phyloP scores from a whole-genome alignment of 805 yeast genomes.

The Myxozyma monticola region DNA sequence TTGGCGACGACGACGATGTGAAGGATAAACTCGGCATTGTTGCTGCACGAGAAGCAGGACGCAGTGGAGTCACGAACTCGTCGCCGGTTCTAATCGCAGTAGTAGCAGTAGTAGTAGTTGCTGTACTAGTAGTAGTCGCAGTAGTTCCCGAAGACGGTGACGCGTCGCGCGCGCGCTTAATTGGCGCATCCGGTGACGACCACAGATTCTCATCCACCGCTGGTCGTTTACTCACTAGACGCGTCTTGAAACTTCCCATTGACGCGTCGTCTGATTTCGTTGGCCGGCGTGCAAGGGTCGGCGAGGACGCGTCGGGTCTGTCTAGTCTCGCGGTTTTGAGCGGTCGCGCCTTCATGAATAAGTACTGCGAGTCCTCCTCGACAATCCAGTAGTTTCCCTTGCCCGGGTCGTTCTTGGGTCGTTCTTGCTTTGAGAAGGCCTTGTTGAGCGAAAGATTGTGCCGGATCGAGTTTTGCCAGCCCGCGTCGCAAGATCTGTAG shows the following conservation, averaged over 20 bases:
- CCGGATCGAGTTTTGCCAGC: conserved; percentile 97
- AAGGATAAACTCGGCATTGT: conserved; percentile 24
- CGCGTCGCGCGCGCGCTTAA: conserved; percentile 23
- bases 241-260: background rate
- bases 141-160: background rate
- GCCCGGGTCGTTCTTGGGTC: conserved; percentile 62
- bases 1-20: conserved; percentile 27
- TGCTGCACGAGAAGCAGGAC: conserved; percentile 23
- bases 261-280: conserved; percentile 1
- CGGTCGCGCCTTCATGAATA: conserved; percentile 59
- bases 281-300: conserved; percentile 3
- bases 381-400: conserved; percentile 91
- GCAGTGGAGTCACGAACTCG: conserved; percentile 25
- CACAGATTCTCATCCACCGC: conserved; percentile 4
- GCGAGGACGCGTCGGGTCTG: background rate
- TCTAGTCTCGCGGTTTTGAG: conserved; percentile 7
- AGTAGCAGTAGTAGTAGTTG: background rate
- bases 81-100: background rate
- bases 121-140: background rate
- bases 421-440: conserved; percentile 86
- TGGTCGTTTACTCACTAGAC: background rate
- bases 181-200: conserved; percentile 22
- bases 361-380: conserved; percentile 76
- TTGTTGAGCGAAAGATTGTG: conserved; percentile 91
- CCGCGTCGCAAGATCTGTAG: conserved; percentile 81